Conservation (phyloP, 148 eudicot genomes). For the Rhododendron henanense region DNA sequence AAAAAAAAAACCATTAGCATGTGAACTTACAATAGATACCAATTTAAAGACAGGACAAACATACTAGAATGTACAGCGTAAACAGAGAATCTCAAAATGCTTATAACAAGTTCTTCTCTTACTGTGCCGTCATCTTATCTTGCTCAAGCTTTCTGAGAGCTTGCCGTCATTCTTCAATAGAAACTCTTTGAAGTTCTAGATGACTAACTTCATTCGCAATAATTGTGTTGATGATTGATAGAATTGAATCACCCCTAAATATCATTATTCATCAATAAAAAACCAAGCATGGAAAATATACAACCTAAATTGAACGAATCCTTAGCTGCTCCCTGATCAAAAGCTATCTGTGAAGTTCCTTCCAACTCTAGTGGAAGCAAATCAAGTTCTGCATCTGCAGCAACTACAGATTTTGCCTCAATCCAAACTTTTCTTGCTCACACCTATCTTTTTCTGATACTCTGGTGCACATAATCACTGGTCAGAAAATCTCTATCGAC, state of each 20-base stretch:
- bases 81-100: background rate
- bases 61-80: background rate
- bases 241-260: conserved; percentile 2
- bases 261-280: conserved; percentile 19
- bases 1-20: no score
- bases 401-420: conserved; percentile 52
- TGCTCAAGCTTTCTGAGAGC: conserved; percentile 51
- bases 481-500: background rate
- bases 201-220: no score
- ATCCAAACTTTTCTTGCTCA: conserved; percentile 57
- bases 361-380: conserved; percentile 52
- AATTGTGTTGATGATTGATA: conserved; percentile 38
- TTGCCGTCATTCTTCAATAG: conserved; percentile 53
- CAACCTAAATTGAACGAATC: conserved; percentile 39
- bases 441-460: conserved; percentile 54
- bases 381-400: conserved; percentile 3
- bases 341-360: conserved; percentile 43
- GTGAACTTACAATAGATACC: background rate
- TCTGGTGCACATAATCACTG: conserved; percentile 31
- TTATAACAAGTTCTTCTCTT: conserved; percentile 18
- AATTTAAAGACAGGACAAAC: background rate
- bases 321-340: conserved; percentile 63
- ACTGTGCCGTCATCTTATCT: conserved; percentile 52
- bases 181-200: conserved; percentile 48
- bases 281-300: background rate